Percentiles rank a stretch among this genome's conserved stretches.
phyloP scores from a whole-genome alignment of 2,329 filamentous ascomycete genomes.

The Plenodomus biglobosus region DNA sequence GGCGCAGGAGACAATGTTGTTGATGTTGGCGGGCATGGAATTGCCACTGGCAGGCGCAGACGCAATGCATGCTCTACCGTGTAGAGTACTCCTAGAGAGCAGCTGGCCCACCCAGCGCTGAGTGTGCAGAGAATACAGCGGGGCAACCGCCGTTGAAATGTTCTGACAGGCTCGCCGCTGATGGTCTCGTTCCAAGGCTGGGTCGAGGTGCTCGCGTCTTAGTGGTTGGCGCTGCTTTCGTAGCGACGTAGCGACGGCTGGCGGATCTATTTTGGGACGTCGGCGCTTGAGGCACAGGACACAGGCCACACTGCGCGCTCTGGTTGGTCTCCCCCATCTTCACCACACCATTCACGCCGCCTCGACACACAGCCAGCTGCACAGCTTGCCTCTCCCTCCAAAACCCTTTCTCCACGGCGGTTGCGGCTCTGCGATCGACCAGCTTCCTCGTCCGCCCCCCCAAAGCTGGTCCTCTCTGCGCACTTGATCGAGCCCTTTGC shows the following conservation, averaged over 20 bases:
- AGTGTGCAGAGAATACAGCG: background rate
- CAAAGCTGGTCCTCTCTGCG: conserved; percentile 24
- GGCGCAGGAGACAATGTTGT: background rate
- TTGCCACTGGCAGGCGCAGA: background rate
- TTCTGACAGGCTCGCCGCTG: background rate
- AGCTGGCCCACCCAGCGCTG: no score
- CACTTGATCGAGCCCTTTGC: background rate
- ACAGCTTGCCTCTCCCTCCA: conserved; percentile 14
- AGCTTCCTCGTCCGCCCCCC: conserved; percentile 22
- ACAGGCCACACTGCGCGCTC: background rate
- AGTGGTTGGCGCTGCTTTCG: conserved; percentile 18
- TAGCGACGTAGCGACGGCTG: conserved; percentile 12
- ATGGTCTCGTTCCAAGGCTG: conserved; percentile 4
- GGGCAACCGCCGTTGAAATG: background rate
- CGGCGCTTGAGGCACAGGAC: conserved; percentile 12
- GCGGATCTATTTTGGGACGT: conserved; percentile 12
- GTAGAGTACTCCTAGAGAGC: no score
- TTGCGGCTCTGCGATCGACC: conserved; percentile 29
- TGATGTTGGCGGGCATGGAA: background rate
- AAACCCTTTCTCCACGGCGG: conserved; percentile 22
- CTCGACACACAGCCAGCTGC: conserved; percentile 9
- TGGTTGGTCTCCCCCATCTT: conserved; percentile 24
- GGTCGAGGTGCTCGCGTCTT: conserved; percentile 9
- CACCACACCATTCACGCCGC: conserved; percentile 26
- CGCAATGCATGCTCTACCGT: no score